A percentile compares a stretch with the other conserved stretches of the same genome.
These are phyloP conservation scores for Pezicula radicicola DNA, from an alignment of 2,329 filamentous ascomycete genomes.

Conservation along the genomic window DNA sequence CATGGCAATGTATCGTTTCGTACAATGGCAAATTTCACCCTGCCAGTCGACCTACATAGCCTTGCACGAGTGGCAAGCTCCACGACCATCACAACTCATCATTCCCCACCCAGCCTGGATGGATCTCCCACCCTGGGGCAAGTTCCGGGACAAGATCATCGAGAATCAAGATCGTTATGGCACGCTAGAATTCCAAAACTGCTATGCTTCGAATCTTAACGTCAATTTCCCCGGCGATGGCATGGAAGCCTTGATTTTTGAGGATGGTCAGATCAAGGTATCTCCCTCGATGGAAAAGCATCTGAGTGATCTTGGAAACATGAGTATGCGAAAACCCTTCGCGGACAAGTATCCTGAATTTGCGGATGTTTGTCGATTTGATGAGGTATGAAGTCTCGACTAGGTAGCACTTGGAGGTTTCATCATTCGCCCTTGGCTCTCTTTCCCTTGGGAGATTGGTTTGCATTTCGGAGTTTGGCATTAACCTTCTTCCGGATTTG, in stretches of 20 bases:
- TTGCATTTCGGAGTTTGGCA: no score
- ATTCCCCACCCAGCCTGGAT: slow-evolving; percentile 27
- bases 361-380: slow-evolving; percentile 23
- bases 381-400: slow-evolving; percentile 15
- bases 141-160: slow-evolving; percentile 24
- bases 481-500: no score
- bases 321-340: slow-evolving; percentile 28
- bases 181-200: slow-evolving; percentile 23
- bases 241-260: slow-evolving; percentile 22
- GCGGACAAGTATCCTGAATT: slow-evolving; percentile 28
- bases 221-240: slow-evolving; percentile 24
- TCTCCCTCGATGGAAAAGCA: slow-evolving; percentile 20
- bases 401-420: no score
- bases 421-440: no score
- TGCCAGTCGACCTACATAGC: slow-evolving; percentile 18
- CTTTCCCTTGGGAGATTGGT: no score
- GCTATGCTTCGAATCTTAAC: slow-evolving; percentile 21
- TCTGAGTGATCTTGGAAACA: slow-evolving; percentile 19
- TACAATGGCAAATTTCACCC: slow-evolving; percentile 27
- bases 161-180: slow-evolving; percentile 24
- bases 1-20: slow-evolving; percentile 28
- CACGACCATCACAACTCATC: slow-evolving; percentile 16
- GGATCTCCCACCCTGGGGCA: slow-evolving; percentile 26
- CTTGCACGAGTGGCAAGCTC: slow-evolving; percentile 25
- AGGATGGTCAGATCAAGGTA: slow-evolving; percentile 20